Percentiles rank a stretch among this genome's conserved stretches.
These are phyloP conservation scores for Pterula multifida DNA, from an alignment of 1,284 basidiomycete species.

Conservation along the genomic window DNA sequence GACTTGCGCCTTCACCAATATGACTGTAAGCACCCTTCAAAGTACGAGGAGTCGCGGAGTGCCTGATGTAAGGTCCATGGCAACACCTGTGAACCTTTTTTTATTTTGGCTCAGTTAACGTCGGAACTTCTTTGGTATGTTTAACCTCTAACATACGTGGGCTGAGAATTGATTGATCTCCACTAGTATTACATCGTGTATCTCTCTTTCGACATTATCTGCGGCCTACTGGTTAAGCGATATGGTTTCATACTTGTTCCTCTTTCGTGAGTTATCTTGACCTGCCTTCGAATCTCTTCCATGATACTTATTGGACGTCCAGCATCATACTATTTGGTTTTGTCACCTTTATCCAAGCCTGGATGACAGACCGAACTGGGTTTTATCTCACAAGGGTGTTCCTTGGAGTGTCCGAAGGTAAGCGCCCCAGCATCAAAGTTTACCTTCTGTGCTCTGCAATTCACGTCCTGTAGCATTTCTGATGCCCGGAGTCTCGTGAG, in stretches of 20 bases:
- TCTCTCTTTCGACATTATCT: background rate
- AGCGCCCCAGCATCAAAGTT: too few relatives aligned
- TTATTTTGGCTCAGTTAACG: background rate
- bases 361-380: background rate
- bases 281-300: background rate
- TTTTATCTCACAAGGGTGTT: background rate
- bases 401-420: slow-evolving; percentile 1
- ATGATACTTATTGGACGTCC: background rate
- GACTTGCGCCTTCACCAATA: background rate
- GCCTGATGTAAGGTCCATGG: too few relatives aligned
- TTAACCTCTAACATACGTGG: too few relatives aligned
- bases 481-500: slow-evolving; percentile 1
- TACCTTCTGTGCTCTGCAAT: background rate
- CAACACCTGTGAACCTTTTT: too few relatives aligned
- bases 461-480: background rate
- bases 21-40: background rate
- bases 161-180: too few relatives aligned
- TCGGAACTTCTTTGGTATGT: slow-evolving; percentile 1
- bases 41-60: too few relatives aligned
- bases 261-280: background rate
- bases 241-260: slow-evolving; percentile 1
- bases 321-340: background rate
- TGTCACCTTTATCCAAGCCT: background rate
- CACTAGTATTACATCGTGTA: slow-evolving; percentile 1
- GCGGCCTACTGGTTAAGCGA: background rate